Percentiles rank a stretch among this genome's conserved stretches.
These are phyloP conservation scores for Hibiscus trionum DNA, from an alignment of 345 rosid genomes.

Conservation along the genomic window DNA sequence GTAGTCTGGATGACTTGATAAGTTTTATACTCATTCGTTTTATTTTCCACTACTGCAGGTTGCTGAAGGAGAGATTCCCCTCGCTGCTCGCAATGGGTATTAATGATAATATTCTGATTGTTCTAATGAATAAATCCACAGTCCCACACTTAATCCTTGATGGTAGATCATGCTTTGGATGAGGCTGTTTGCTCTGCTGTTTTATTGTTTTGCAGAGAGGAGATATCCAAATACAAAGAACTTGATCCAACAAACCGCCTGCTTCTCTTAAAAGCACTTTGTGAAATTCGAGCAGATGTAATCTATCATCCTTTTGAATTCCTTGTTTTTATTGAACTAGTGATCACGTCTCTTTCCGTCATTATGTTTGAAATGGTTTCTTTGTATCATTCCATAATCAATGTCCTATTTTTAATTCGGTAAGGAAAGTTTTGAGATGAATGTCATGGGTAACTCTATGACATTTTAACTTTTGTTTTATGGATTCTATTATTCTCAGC, in stretches of 20 bases:
- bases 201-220: conserved; percentile 44
- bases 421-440: not conserved
- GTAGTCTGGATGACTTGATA: not conserved
- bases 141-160: not conserved
- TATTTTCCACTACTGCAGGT: conserved; percentile 36
- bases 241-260: conserved; percentile 57
- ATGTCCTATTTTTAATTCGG: not conserved
- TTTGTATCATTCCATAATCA: not conserved
- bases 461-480: not conserved
- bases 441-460: conserved; percentile 7
- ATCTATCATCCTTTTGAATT: conserved; percentile 5
- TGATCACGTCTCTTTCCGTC: not conserved
- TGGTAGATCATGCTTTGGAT: not conserved
- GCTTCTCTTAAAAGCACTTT: conserved; percentile 63
- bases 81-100: conserved; percentile 57
- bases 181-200: conserved; percentile 7
- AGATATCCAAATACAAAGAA: conserved; percentile 49
- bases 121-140: not conserved
- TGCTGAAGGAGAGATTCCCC: conserved; percentile 66
- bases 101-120: not conserved
- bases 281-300: conserved; percentile 82
- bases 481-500: conserved; percentile 36
- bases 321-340: not conserved
- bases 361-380: not conserved
- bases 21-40: not conserved